Base-by-base conservation (phyloP, 495 filamentous ascomycete genomes). In the Penicillium waksmanii region DNA sequence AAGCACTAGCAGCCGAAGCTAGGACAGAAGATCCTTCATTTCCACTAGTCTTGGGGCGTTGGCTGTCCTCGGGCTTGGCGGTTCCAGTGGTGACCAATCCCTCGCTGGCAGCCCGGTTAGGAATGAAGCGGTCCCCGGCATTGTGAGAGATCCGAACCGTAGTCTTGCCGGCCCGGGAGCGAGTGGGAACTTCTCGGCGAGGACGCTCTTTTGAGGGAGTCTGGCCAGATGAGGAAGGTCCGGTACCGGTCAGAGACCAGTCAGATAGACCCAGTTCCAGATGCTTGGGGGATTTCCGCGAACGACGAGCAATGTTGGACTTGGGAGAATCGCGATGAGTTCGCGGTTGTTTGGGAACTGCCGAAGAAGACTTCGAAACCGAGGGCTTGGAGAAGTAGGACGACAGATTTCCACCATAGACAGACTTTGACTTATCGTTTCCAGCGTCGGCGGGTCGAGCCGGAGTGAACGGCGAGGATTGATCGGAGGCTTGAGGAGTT, bases 191-290 rank as follows among this genome's bases (percentile, higher is more conserved):
- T 25, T 83, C 83, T 71, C 88, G 87, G 63, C 89, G 85, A 19
- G 50, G 12, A 3, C 87, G 86, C 66, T 80, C 78, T 74, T 84
- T 89, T 12, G 86, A 82, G 13, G 94, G 89, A 17, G 89, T 89
- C 73, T 92, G 90, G 15, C 42, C 42, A 53, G 77, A 76, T 35
- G 82, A 77, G 1, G 81, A 76, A 2, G 87, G 86, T 44, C 87
- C 85, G 35, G 92, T 96, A 54, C 94, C 93, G 49, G 89, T 90
- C 66, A 97, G 78, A 11, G 91, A 85, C 85, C 93, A 97, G 66
- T 98, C 95, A 1, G 92, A 97, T 21, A 96, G 86, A 56, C 92
- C 93, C 27, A 96, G 82, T 71, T 97, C 94, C n/a, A 97, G 82
- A 68, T 93, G 84, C 77, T 89, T 76, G 59, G 91, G 80, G 66